Conservation (phyloP, 2,329 filamentous ascomycete genomes). For the Exophiala phaeomuriformis region DNA sequence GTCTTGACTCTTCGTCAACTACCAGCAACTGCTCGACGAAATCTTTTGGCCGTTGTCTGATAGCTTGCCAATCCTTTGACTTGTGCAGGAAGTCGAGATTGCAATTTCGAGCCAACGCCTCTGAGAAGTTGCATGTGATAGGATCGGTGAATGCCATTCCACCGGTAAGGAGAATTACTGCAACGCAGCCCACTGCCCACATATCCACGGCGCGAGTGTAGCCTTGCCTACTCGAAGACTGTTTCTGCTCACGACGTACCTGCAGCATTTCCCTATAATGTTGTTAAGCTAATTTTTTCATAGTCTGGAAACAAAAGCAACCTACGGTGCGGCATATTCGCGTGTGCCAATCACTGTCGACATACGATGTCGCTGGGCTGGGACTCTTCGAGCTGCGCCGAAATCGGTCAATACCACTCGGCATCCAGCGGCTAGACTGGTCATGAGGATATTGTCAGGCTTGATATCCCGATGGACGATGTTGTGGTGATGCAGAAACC, state of each 20-base stretch:
- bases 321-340: conserved; percentile 54
- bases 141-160: conserved; percentile 42
- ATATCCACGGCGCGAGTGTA: conserved; percentile 56
- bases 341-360: conserved; percentile 48
- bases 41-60: conserved; percentile 42
- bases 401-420: conserved; percentile 57
- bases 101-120: conserved; percentile 33
- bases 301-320: conserved; percentile 16
- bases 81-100: conserved; percentile 42
- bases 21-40: conserved; percentile 49
- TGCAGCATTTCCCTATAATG: neutral
- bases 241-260: no score
- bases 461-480: conserved; percentile 58
- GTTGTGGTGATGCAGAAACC: conserved; percentile 49
- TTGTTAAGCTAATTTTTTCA: neutral
- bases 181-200: conserved; percentile 55
- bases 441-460: conserved; percentile 57
- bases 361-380: conserved; percentile 40
- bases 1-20: conserved; percentile 43
- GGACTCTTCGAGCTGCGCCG: conserved; percentile 44
- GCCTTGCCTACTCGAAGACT: neutral
- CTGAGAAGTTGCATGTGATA: conserved; percentile 29
- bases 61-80: conserved; percentile 37
- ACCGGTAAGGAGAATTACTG: conserved; percentile 47
- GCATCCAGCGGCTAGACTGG: conserved; percentile 43